Evolutionary conservation across 2,329 filamentous ascomycete genomes (phyloP), one percentile per base, ranked within the genome.

Genomic region (Botrytis aclada): DNA sequence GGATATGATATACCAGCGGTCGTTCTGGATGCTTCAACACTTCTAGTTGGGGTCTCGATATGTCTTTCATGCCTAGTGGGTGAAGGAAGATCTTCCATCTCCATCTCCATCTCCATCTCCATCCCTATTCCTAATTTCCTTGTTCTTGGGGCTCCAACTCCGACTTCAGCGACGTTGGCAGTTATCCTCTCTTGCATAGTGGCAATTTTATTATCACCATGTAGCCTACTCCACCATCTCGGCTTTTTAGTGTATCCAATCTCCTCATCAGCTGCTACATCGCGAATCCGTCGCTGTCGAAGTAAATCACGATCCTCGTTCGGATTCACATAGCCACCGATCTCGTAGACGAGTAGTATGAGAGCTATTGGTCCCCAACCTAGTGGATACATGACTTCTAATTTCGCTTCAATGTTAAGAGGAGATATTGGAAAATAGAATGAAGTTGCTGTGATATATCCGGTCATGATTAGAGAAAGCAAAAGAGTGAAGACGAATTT

Each of bases 241-340:
- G 91, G 91, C 79, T 89, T 90, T 70, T 84, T 83, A 16, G 86
- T 83, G 70, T 90, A 81, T 69, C 90, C 89, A 16, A 93, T 85
- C 70, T 91, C 88, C 9, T 83, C 84, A 78, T 93, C 89, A 29
- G 86, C 81, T 37, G 83, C 81, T 6, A 83, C 83, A 10, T 88
- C 89, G 14, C 90, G 87, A 47, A 84, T 81, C 6, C 87, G 85
- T 67, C 92, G 86, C 80, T 92, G 89, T 43, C 86, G 83, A 47
- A 92, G 87, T n/a, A 94, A 85, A 70, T 89, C 85, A 72, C 85
- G 85, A 79, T 94, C 92, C 81, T 94, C 92, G 76, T 94, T 94
- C 32, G 88, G 86, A 43, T 88, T 86, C n/a, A 86, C 75, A 77
- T 87, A 89, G 20, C 91, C 92, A 56, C 86, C 86, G 7, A 84